Base-by-base conservation (phyloP, 2,329 filamentous ascomycete genomes). In the Capronia americana region DNA sequence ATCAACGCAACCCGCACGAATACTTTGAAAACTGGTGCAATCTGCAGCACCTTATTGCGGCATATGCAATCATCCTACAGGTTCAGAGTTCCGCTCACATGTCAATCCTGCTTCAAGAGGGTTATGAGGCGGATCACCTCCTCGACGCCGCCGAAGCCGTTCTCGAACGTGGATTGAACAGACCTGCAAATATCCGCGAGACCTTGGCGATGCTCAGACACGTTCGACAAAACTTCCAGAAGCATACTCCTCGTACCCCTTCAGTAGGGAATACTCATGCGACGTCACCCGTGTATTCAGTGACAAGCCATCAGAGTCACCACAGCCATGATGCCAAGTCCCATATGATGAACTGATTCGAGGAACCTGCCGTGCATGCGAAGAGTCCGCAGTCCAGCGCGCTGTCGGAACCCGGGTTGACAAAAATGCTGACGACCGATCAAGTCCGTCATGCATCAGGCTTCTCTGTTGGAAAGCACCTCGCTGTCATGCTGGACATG, bases 1-100 rank as follows among this genome's bases (percentile, higher is more conserved):
- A 50, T 38, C 34, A 57, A 26, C 28, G n/a, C 38, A 12, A 14
- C 20, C 53, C 28, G 7, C 53, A 51, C 44, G 61, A 57, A n/a
- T 51, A 57, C 34, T 63, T 63, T 17, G 61, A 63, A 41, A 63
- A 26, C 48, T 63, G 61, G 61, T 57, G 61, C 41, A 63, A 57
- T 14, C 30, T 63, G 26, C 61, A 63, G 53, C 61, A 63, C 20
- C 53, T 63, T 1, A 48, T 63, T 41, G 61, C 61, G 8, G 61
- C 61, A 32, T 57, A 63, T 57, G 61, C 61, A 34, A 63, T 41
- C 8, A 63, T 63, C 10, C 38, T 63, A 30, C 61, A 63, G 61
- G 61, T 63, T 50, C 61, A 57, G n/a, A 56, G 20, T n/a, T 63
- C 61, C 24, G 17, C 53, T 14, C 28, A 20, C 20, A 63, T 63